Base-by-base conservation (phyloP, 176 grass and related monocot species). In the Avena insularis region DNA sequence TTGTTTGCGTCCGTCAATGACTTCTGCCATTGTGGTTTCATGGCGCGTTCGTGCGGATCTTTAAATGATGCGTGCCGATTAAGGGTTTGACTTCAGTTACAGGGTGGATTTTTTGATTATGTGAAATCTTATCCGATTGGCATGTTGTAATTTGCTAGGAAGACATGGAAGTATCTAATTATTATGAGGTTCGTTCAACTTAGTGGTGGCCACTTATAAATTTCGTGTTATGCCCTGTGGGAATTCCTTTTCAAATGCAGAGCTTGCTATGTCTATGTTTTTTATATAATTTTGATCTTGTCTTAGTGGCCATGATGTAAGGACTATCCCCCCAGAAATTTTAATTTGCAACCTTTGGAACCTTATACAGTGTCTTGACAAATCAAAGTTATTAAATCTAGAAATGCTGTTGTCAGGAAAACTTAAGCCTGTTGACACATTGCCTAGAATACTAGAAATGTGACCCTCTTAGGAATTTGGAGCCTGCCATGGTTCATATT, bases 221-320 rank as follows among this genome's bases (percentile, higher is more conserved):
- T 50, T 75, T 68, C 4, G 8, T n/a, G 54, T 51, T 50, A 60
- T 11, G 49, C 76, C 48, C 14, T 40, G 71, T 20, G 29, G 20
- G 45, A 61, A 7, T 36, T 75, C 61, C 5, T 29, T 78, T 10
- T 35, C n/a, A 83, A 70, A 27, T 16, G 25, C 33, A 59, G 9
- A 25, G 19, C 2, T 81, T 67, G 57, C 19, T 81, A n/a, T 68
- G 81, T 80, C 21, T 75, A 53, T 43, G 40, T 8, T 72, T 19
- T 72, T 69, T 11, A 49, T 48, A 38, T 71, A 3, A 15, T 66
- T 84, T 79, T 68, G 43, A 36, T 64, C 43, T 63, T 79, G 27
- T 64, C 74, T 67, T 87, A 84, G 89, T 84, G 49, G 85, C 25
- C 25, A 56, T 84, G 81, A 50, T 91, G 68, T 80, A 68, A 87